Evolutionary conservation across 106 monocot species (phyloP), one percentile per base, ranked within the genome.

Genomic region (Dioscorea dumetorum): DNA sequence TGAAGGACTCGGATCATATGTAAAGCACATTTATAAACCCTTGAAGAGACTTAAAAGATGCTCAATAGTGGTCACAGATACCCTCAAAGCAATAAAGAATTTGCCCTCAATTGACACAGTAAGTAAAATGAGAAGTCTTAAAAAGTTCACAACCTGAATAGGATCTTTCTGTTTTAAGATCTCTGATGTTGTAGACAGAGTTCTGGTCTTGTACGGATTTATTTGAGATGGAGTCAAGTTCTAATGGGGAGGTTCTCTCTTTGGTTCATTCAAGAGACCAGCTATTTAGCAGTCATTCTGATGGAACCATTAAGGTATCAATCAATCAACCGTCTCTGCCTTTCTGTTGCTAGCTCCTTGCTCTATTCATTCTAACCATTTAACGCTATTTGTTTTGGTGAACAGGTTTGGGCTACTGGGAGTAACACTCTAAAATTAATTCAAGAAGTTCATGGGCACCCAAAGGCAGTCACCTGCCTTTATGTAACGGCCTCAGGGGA

Each of bases 241-340:
- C 48, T 54, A 84, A 76, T 70, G 79, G 84, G 11, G 76, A 72
- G 54, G 79, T 84, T 31, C 22, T 70, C 21, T 79, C 79, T 31
- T 61, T 84, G 63, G 54, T 73, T 68, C 53, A 79, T 70, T 67
- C 63, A 22, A 62, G 76, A 76, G 84, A 76, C 49, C 68, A 72
- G 31, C 64, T 84, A 32, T 84, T 79, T 70, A 79, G 79, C 58
- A 70, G 84, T 60, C 84, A 84, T 49, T 80, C 69, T 66, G 84
- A 84, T 76, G 84, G 84, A 73, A 79, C 69, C 65, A 84, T 84
- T 59, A 84, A 84, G 84, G 84, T 84, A 73, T n/a, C 16, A 8
- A 28, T 35, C 57, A 57, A 13, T 58, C 65, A 49, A 22, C 23
- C 24, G 5, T 24, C 20, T 12, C 22, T 12, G 0, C 12, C 60